Evolutionary conservation across 2,329 filamentous ascomycete species (phyloP), one percentile per base, ranked within the genome.

Genomic region (Microcera coccophila): DNA sequence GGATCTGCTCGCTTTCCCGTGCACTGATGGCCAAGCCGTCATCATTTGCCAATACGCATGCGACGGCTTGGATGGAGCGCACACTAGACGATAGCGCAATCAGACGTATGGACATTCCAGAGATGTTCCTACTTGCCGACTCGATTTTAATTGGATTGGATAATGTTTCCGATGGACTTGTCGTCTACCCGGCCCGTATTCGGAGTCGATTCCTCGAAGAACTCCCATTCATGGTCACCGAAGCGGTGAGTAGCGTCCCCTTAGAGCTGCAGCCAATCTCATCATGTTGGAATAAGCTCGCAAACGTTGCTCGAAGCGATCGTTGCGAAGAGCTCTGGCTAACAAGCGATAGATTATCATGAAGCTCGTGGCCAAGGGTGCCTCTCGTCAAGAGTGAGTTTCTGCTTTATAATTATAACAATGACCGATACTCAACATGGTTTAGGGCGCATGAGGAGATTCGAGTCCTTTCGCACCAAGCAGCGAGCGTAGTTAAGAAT

Each of bases 111-210:
- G 52, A 55, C 3, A 45, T 55, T 1, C 52, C 52, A 0, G 52
- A 55, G 24, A 37, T 41, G 36, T 53, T 54, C 29, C 35, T 54
- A 2, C 33, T 55, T 2, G 49, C 52, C 12, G 14, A 38, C 21
- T 20, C 24, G 7, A 34, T 42, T 38, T 28, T 40, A 17, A 26
- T 45, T 4, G 47, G 42, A 1, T 36, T 55, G 0, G 49, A 55
- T 26, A 55, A 55, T 16, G 43, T 55, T 11, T 50, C 52, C 11
- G 43, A 54, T 19, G 52, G 52, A 9, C 39, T 55, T 15, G 52
- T 55, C 16, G 42, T 55, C 28, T 55, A 50, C 34, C 52, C 49
- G 18, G 5, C 44, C 35, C 28, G 38, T 39, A 37, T 44, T 36
- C 34, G 43, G 42, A 26, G 32, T 33, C 39, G 37, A 16, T 22